Evolutionary conservation across 2,329 filamentous ascomycete genomes (phyloP).

Genomic region (Seiridium cupressi): DNA sequence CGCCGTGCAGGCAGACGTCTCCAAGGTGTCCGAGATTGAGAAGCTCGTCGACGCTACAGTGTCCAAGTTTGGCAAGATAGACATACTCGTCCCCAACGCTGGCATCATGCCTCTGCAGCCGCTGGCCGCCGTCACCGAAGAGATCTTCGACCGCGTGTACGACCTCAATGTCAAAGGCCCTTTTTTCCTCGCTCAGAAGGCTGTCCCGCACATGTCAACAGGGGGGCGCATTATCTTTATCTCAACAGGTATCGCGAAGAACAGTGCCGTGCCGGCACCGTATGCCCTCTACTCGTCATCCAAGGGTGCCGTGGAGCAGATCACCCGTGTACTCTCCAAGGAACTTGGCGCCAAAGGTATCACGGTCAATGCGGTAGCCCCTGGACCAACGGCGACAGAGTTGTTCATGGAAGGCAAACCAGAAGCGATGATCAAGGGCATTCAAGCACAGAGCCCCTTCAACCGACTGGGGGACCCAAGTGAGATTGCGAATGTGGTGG

Average conservation of each 20-base stretch:
- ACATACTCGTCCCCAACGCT: slow-evolving; percentile 58
- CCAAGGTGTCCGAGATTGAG: slow-evolving; percentile 42
- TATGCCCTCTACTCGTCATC: slow-evolving; percentile 54
- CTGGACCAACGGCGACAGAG: slow-evolving; percentile 54
- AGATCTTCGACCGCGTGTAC: slow-evolving; percentile 47
- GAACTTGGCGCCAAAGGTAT: slow-evolving; percentile 52
- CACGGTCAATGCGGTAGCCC: slow-evolving; percentile 48
- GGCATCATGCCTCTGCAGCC: slow-evolving; percentile 49
- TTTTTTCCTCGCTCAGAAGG: slow-evolving; percentile 52
- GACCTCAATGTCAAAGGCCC: slow-evolving; percentile 57
- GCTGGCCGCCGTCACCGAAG: slow-evolving; percentile 47
- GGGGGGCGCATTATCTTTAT: slow-evolving; percentile 52
- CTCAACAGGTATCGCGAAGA: slow-evolving; percentile 35
- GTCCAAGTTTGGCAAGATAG: slow-evolving; percentile 51
- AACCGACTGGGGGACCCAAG: slow-evolving; percentile 44
- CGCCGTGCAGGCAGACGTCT: slow-evolving; percentile 55
- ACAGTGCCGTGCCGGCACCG: slow-evolving; percentile 33
- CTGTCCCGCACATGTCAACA: slow-evolving; percentile 46
- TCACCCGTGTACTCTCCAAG: slow-evolving; percentile 53
- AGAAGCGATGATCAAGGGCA: slow-evolving; percentile 40
- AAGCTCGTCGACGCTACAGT: slow-evolving; percentile 48
- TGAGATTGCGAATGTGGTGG: slow-evolving; percentile 46
- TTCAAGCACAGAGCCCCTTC: slow-evolving; percentile 39
- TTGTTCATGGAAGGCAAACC: slow-evolving; percentile 51
- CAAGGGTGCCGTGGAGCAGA: slow-evolving; percentile 61